Base-by-base conservation (phyloP, 108 stramenopile species). In the Skeletonema potamos region DNA sequence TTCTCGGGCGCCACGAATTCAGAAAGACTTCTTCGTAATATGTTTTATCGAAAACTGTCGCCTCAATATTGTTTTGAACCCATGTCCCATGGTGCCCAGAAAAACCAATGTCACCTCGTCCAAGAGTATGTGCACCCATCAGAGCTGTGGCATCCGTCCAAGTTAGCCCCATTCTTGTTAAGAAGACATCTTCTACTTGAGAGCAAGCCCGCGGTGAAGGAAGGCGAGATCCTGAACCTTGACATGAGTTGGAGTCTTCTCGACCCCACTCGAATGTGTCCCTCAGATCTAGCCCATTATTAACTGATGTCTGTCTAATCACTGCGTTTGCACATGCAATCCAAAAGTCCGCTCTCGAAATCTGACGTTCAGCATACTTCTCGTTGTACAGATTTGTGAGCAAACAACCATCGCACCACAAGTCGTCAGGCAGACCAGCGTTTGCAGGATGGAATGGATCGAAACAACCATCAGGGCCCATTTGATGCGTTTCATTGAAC, bases 261-360 rank as follows among this genome's bases (percentile, higher is more conserved):
- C 80, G 44, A 3, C 80, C 74, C 74, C 75, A 76, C 4, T 27
- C 10, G 62, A 76, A 81, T 17, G 74, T 65, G 0, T 68, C 77
- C 30, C 26, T 66, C 13, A 81, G 37, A 28, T 81, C 68, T 33
- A 81, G 58, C 22, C 41, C 74, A 66, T 76, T 81, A 10, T 51
- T 33, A 11, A 70, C 48, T 15, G 80, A 76, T 3, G 80, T 81
- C 60, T 72, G 75, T 8, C 71, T 62, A 41, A 76, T 76, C 13
- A 77, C 80, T 6, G 80, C 75, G 26, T 81, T 76, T 0, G 80
- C 80, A 17, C 69, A 43, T 6, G 80, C 80, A 11, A 81, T 66
- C 80, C 80, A 81, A 72, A 81, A 81, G 57, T 81, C 80, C 18
- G 80, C 80, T 30, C 80, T 29, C 4, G 80, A 81, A 12, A 81